A percentile compares a stretch with the other conserved stretches of the same genome.
Evolutionary conservation across 169 alveolate genomes (phyloP).

Genomic region (Miamiensis avidus): DNA sequence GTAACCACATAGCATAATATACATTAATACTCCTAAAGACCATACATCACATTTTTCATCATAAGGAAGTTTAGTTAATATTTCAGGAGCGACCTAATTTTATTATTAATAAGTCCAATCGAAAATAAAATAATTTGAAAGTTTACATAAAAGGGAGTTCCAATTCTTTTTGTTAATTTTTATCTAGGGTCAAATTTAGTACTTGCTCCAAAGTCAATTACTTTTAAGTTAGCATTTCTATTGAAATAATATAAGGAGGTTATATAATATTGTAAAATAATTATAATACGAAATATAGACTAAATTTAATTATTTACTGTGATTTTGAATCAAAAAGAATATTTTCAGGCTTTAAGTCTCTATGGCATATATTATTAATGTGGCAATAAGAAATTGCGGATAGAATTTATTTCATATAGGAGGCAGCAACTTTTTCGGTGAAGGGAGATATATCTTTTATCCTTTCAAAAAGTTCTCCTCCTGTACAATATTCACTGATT

Average conservation of each 20-base stretch:
- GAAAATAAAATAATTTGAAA: no score
- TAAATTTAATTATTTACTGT: background rate
- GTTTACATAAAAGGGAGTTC: constrained; percentile 65
- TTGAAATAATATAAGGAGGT: background rate
- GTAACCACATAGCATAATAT: constrained; percentile 39
- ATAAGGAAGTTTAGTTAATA: constrained; percentile 24
- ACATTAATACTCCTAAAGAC: constrained; percentile 48
- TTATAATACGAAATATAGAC: background rate
- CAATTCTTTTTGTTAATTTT: constrained; percentile 65
- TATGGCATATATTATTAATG: constrained; percentile 71
- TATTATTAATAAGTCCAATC: background rate
- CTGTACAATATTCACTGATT: constrained; percentile 77
- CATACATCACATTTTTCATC: constrained; percentile 55
- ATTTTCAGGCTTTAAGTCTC: constrained; percentile 88
- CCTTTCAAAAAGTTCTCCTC: constrained; percentile 79
- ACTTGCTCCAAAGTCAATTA: constrained; percentile 48
- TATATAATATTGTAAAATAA: no score
- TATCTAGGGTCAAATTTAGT: constrained; percentile 20
- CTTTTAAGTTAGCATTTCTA: constrained; percentile 30
- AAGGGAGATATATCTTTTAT: constrained; percentile 54
- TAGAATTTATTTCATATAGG: constrained; percentile 68
- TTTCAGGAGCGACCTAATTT: constrained; percentile 44
- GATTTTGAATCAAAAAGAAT: constrained; percentile 63
- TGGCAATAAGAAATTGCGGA: constrained; percentile 79
- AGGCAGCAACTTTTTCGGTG: constrained; percentile 81